These are phyloP conservation scores for Monosporascus sp. DNA, from an alignment of 2,329 filamentous ascomycete species.

Conservation along the genomic window DNA sequence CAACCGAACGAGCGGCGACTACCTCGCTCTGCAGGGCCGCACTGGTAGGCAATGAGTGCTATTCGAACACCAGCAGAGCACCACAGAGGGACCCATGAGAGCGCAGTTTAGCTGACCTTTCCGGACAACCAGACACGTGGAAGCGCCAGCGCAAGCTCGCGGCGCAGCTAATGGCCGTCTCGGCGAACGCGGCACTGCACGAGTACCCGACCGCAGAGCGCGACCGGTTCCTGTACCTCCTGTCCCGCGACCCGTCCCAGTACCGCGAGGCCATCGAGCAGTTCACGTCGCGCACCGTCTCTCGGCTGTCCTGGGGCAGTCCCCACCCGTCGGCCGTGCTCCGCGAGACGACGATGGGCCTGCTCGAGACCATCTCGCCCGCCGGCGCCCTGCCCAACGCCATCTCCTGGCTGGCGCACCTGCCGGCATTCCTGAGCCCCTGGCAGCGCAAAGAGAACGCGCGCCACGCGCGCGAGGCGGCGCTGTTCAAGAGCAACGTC, in stretches of 20 bases:
- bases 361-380: slow-evolving; percentile 41
- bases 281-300: slow-evolving; percentile 41
- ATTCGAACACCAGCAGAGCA: background rate
- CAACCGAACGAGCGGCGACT: slow-evolving; percentile 42
- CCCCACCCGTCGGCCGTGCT: slow-evolving; percentile 34
- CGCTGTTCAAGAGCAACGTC: slow-evolving; percentile 33
- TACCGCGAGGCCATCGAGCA: slow-evolving; percentile 43
- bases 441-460: slow-evolving; percentile 40
- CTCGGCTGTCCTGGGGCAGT: slow-evolving; percentile 41
- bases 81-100: too few relatives aligned
- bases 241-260: slow-evolving; percentile 33
- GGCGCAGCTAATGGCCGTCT: slow-evolving; percentile 36
- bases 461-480: slow-evolving; percentile 34
- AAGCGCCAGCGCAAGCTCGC: slow-evolving; percentile 42
- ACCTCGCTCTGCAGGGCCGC: slow-evolving; percentile 38
- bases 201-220: slow-evolving; percentile 38
- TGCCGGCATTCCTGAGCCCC: slow-evolving; percentile 35
- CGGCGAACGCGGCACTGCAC: slow-evolving; percentile 32
- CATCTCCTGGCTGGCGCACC: slow-evolving; percentile 31
- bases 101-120: too few relatives aligned
- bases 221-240: slow-evolving; percentile 39
- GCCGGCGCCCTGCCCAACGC: slow-evolving; percentile 39
- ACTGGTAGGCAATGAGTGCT: slow-evolving; percentile 27
- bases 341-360: slow-evolving; percentile 39
- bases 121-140: slow-evolving; percentile 34